Percentiles rank a stretch among this genome's conserved stretches.
Conservation (phyloP, 192 early-diverging fungal species). For the Coemansia aciculifera region DNA sequence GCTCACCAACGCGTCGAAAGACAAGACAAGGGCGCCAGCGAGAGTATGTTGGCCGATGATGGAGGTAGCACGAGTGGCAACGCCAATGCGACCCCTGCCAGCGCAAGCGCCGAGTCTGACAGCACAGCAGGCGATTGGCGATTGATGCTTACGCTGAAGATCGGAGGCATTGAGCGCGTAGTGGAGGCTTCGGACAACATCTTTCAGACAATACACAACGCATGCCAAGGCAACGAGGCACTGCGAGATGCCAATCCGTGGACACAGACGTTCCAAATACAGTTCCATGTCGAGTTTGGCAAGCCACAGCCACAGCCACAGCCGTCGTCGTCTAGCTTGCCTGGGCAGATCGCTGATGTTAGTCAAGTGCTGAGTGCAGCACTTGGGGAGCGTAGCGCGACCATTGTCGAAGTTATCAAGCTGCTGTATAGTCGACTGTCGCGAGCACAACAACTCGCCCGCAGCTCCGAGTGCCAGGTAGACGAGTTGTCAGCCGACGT, state of each 20-base stretch:
- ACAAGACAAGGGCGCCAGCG: neutral
- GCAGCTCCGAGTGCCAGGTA: neutral
- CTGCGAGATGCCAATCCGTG: constrained; percentile 18
- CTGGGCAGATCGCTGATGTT: neutral
- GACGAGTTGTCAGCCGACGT: neutral
- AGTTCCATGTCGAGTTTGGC: constrained; percentile 27
- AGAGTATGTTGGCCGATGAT: neutral
- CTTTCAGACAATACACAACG: constrained; percentile 15
- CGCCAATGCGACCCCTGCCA: neutral
- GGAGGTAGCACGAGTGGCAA: neutral
- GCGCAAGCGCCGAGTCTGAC: neutral
- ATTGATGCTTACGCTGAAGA: constrained; percentile 18
- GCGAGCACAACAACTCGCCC: neutral
- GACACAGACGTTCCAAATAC: constrained; percentile 26
- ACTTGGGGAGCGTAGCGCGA: constrained; percentile 17
- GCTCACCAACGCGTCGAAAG: neutral
- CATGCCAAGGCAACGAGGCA: constrained; percentile 21
- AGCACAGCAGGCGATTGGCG: constrained; percentile 19
- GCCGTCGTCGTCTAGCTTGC: neutral
- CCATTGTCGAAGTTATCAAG: constrained; percentile 13
- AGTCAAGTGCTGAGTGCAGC: neutral
- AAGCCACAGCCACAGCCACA: neutral
- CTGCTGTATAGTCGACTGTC: constrained; percentile 2
- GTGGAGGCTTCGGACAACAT: constrained; percentile 27
- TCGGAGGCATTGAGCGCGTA: constrained; percentile 15